Percentiles rank a stretch among this genome's conserved stretches.
Conservation (phyloP, 1,284 basidiomycete species). For the Cryptococcus jaspeensis region DNA sequence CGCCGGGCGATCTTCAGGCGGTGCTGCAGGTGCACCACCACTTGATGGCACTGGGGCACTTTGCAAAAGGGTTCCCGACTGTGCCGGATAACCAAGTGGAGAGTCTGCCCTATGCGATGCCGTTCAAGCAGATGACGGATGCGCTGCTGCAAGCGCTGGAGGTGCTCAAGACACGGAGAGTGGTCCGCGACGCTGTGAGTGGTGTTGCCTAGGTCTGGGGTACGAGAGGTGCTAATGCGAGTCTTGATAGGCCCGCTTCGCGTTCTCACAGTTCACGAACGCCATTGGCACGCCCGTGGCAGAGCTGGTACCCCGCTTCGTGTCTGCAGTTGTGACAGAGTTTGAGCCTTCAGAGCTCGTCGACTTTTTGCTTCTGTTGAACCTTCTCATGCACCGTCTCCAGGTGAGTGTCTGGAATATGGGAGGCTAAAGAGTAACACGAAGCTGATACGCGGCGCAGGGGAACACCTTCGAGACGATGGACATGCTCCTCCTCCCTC, state of each 20-base stretch:
- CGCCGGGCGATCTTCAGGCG: conserved; percentile 56
- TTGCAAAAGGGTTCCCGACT: conserved; percentile 96
- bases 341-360: conserved; percentile 90
- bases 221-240: not conserved
- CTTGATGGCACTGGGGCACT: conserved; percentile 90
- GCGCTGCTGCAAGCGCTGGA: conserved; percentile 84
- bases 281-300: conserved; percentile 73
- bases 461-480: conserved; percentile 62
- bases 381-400: conserved; percentile 84
- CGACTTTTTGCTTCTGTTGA: conserved; percentile 95
- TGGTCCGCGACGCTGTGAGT: conserved; percentile 88
- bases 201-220: too few species aligned
- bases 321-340: conserved; percentile 82
- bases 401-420: conserved; percentile 60
- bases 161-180: conserved; percentile 80
- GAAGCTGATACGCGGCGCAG: conserved; percentile 25
- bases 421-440: too few species aligned
- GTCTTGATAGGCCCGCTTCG: conserved; percentile 72
- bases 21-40: conserved; percentile 91
- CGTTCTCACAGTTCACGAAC: conserved; percentile 89
- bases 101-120: conserved; percentile 70
- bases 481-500: conserved; percentile 83
- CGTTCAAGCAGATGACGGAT: conserved; percentile 85
- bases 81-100: conserved; percentile 69
- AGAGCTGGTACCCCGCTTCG: conserved; percentile 58